These are phyloP conservation scores for Pleurotus platypus DNA, from an alignment of 768 basidiomycete genomes.

Conservation along the genomic window DNA sequence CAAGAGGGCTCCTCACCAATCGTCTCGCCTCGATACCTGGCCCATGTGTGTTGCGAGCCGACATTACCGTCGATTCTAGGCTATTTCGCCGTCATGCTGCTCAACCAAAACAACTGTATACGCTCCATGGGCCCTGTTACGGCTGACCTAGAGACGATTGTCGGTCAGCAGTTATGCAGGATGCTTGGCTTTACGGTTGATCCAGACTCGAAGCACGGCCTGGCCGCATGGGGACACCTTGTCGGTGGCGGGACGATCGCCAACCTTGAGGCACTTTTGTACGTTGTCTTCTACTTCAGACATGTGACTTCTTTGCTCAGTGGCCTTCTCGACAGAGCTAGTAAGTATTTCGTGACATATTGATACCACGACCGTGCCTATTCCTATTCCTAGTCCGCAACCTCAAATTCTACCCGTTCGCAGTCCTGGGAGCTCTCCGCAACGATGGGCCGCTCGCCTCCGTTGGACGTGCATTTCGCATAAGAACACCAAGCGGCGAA, in stretches of 20 bases:
- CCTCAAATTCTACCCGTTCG: constrained; percentile 43
- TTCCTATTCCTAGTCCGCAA: constrained; percentile 31
- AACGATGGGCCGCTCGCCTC: constrained; percentile 24
- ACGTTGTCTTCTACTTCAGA: constrained; percentile 27
- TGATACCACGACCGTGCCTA: background rate
- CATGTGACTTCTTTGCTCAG: constrained; percentile 7
- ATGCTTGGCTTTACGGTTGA: constrained; percentile 33
- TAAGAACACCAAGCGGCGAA: constrained; percentile 20
- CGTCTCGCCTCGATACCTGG: constrained; percentile 35
- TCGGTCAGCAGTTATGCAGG: constrained; percentile 34
- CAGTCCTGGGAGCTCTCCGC: constrained; percentile 28
- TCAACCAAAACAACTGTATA: constrained; percentile 44
- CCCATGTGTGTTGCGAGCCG: constrained; percentile 35
- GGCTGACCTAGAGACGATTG: constrained; percentile 31
- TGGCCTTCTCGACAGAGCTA: background rate
- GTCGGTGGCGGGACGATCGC: constrained; percentile 40
- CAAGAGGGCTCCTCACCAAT: constrained; percentile 31
- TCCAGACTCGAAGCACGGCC: constrained; percentile 1
- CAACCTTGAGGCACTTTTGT: constrained; percentile 34
- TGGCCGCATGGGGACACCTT: constrained; percentile 40
- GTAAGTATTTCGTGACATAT: constrained; percentile 4
- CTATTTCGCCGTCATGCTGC: constrained; percentile 21
- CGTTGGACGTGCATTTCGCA: constrained; percentile 26
- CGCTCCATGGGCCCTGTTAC: constrained; percentile 37
- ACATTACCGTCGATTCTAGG: constrained; percentile 27